Base-by-base conservation (phyloP, 768 basidiomycete species). In the Amanita inopinata region DNA sequence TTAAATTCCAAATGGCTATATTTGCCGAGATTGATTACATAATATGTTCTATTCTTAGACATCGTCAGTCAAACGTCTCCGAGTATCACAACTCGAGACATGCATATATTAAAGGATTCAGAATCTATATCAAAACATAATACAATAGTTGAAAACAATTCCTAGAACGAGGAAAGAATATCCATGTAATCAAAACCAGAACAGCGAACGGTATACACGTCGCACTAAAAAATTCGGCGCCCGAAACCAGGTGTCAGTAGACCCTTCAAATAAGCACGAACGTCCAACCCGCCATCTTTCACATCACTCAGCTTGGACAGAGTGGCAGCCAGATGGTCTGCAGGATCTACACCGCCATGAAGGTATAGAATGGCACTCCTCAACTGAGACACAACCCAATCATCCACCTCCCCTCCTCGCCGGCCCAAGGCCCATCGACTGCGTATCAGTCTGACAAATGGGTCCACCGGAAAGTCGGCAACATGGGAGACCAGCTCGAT, bases 211-310 rank as follows among this genome's bases (percentile, higher is more conserved):
- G n/a, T n/a, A n/a, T n/a, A n/a, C n/a, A n/a, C 7, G n/a, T 33
- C 32, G 17, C 12, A 14, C 32, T 20, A 40, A 30, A 40, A 19
- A 40, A 40, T 31, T 6, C 39, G 28, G 4, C 18, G 39, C 20
- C 39, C 39, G 23, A 31, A 5, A 18, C 39, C 39, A 32, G 30
- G 30, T 18, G 23, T 40, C 23, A 42, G 27, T 14, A 42, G 22
- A 17, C 40, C 40, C 33, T 33, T 42, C 18, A 32, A 30, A 42
- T 42, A 42, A 20, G 20, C 40, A 42, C 40, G 40, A 42, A 42
- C 14, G 33, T 42, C 40, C 5, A 42, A 14, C 23, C 40, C 40
- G 25, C 27, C 40, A 5, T 33, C 32, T 24, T 42, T 42, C 31
- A 42, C 22, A 30, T 42, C 40, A 18, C 33, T 42, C 30, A 42